Evolutionary conservation across 2,329 filamentous ascomycete species (phyloP).

Genomic region (Ceratocystis lukuohia): DNA sequence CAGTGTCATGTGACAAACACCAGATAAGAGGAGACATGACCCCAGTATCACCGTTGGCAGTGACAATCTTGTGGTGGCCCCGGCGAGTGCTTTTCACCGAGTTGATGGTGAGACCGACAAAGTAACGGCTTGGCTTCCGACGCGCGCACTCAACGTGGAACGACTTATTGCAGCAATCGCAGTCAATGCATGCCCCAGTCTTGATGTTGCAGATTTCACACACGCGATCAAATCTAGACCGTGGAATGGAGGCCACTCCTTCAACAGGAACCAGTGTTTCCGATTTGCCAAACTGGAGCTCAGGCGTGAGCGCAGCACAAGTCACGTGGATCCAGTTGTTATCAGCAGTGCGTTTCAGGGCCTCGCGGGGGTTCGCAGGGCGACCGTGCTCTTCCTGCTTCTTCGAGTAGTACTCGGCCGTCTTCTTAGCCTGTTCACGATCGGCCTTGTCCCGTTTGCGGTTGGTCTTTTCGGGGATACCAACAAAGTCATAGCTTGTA

Average conservation of each 20-base stretch:
- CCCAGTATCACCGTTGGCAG: constrained; percentile 66
- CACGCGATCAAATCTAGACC: constrained; percentile 55
- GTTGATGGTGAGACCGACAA: constrained; percentile 77
- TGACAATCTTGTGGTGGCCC: constrained; percentile 68
- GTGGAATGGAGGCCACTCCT: constrained; percentile 71
- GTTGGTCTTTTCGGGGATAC: constrained; percentile 45
- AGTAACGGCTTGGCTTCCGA: constrained; percentile 52
- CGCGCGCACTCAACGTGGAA: constrained; percentile 89
- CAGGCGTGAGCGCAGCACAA: constrained; percentile 81
- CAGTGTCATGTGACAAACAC: constrained; percentile 76
- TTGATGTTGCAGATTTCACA: constrained; percentile 75
- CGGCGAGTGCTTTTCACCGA: constrained; percentile 80
- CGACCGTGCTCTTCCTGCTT: constrained; percentile 74
- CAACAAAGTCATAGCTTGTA: constrained; percentile 72
- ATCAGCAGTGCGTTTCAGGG: constrained; percentile 82
- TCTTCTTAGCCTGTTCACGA: constrained; percentile 66
- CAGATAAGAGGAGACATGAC: constrained; percentile 75
- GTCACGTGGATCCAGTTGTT: constrained; percentile 98
- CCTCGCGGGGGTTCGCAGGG: constrained; percentile 71
- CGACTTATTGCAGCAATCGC: constrained; percentile 54
- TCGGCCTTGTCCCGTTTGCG: constrained; percentile 71
- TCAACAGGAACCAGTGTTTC: constrained; percentile 74
- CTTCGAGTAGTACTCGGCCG: constrained; percentile 68
- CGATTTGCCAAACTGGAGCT: constrained; percentile 83
- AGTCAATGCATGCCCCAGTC: constrained; percentile 67